Evolutionary conservation across 2,329 filamentous ascomycete species (phyloP).

Genomic region (Tolypocladium tropicale): DNA sequence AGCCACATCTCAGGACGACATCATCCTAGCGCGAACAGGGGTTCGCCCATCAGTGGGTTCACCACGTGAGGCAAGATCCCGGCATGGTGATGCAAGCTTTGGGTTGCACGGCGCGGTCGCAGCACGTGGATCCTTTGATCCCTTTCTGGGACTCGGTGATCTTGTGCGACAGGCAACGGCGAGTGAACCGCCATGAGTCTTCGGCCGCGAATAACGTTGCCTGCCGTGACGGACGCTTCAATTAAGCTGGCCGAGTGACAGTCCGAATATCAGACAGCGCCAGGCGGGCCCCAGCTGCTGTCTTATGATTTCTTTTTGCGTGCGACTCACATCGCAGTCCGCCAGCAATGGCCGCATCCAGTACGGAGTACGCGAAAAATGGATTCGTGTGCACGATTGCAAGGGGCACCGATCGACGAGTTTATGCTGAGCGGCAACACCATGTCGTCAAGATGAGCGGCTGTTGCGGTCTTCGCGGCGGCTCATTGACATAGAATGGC

Average conservation of each 20-base stretch:
- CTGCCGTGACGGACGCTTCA: background rate
- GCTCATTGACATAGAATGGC: too few relatives aligned
- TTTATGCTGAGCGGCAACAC: too few relatives aligned
- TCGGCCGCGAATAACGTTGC: background rate
- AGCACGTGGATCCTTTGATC: constrained; percentile 10
- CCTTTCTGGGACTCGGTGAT: background rate
- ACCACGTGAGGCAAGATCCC: constrained; percentile 10
- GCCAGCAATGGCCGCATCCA: background rate
- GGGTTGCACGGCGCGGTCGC: constrained; percentile 6
- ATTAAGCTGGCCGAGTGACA: background rate
- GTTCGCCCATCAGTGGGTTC: constrained; percentile 10
- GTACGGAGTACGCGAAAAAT: too few relatives aligned
- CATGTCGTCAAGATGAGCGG: too few relatives aligned
- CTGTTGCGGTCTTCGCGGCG: too few relatives aligned
- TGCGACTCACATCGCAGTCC: background rate
- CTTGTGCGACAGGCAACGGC: background rate
- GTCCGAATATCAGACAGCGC: background rate
- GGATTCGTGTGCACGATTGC: too few relatives aligned
- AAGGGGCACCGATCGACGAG: too few relatives aligned
- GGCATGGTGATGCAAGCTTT: constrained; percentile 6
- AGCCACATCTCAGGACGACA: background rate
- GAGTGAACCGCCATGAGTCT: background rate
- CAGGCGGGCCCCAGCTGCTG: background rate
- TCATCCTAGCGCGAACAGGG: constrained; percentile 5
- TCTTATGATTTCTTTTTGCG: background rate